Base-by-base conservation (phyloP, 1,139 yeast genomes). In the Saccharomyces hybrid region DNA sequence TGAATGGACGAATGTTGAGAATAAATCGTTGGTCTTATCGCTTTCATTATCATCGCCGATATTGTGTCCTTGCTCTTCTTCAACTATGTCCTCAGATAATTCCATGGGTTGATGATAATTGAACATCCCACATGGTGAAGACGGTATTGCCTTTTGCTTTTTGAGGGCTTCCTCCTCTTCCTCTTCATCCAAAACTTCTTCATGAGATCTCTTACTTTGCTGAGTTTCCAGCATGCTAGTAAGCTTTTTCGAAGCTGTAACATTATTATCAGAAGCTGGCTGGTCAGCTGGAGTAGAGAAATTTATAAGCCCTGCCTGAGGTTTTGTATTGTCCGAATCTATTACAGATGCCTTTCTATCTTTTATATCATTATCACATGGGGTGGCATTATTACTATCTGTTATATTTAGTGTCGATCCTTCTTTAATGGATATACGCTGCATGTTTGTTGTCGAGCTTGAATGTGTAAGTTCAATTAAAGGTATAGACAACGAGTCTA, bases 51-150 rank as follows among this genome's bases (percentile, higher is more conserved):
- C 44, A 28, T 47, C 19, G 23, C 28, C 48, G 28, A 14, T 3
- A 13, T 23, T 13, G 7, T 44, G 32, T 26, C 13, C 38, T 32
- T 46, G 41, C n/a, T 48, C 54, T 8, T 48, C 51, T 2, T 44
- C 52, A 34, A 42, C 53, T 23, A 51, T 52, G 19, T 50, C 56
- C n/a, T 53, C 55, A n/a, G 46, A 38, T 38, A 38, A 14, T 2
- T 19, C 44, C 19, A 38, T 38, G 11, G 44, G 23, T 19, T 56
- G 60, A 28, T 61, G 60, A 48, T 66, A 66, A 31, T 57, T 62
- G 50, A 62, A 67, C 62, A 66, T 64, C 49, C 64, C 64, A 11
- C 65, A 62, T 6, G 71, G 71, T 5, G 71, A 67, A 2, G 71
- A 68, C 8, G 71, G 71, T 56, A 68, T 62, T 8, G 62, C 59